These are phyloP conservation scores for Fusarium caatingaense DNA, from an alignment of 2,329 filamentous ascomycete genomes.

Conservation along the genomic window DNA sequence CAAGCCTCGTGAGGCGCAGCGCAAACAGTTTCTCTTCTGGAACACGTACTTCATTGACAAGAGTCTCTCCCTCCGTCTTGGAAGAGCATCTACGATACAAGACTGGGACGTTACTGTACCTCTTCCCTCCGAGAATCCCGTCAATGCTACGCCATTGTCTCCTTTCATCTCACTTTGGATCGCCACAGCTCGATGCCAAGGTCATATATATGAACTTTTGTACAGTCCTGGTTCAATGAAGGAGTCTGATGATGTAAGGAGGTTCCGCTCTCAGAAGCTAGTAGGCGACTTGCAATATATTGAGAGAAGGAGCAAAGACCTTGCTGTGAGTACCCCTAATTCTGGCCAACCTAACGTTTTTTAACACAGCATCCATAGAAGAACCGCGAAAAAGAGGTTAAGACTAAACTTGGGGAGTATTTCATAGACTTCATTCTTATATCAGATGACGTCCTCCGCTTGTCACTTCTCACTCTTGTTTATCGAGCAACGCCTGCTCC, in stretches of 20 bases:
- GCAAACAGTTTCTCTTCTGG: conserved; percentile 64
- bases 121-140: conserved; percentile 47
- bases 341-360: not conserved
- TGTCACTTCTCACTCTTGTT: conserved; percentile 56
- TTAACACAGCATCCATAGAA: conserved; percentile 14
- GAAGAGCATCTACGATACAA: conserved; percentile 63
- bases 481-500: conserved; percentile 55
- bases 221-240: conserved; percentile 59
- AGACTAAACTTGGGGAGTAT: conserved; percentile 42
- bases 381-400: conserved; percentile 42
- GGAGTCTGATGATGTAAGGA: conserved; percentile 49
- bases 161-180: conserved; percentile 62
- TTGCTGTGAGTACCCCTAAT: conserved; percentile 28
- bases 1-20: conserved; percentile 21
- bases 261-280: conserved; percentile 49
- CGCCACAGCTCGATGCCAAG: conserved; percentile 64
- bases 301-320: conserved; percentile 19
- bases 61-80: conserved; percentile 65
- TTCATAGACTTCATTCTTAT: conserved; percentile 53
- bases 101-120: conserved; percentile 66
- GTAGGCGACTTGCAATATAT: conserved; percentile 50
- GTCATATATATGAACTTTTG: conserved; percentile 66
- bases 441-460: conserved; percentile 56
- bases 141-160: conserved; percentile 45
- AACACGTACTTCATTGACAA: conserved; percentile 67